phyloP scores from a whole-genome alignment of 148 eudicot genomes.

The Cornus controversa region DNA sequence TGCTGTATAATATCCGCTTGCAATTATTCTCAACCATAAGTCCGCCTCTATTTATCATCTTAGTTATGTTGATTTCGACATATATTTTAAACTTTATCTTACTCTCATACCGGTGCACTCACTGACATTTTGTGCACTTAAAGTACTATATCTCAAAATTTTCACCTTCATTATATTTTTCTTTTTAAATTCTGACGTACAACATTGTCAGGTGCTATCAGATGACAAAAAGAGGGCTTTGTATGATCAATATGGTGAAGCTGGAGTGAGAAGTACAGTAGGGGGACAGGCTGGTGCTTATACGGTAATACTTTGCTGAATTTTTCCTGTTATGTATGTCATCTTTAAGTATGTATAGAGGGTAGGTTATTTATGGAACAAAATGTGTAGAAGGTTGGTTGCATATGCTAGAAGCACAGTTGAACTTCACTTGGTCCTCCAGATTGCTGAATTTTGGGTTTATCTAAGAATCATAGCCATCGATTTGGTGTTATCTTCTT shows the following conservation, averaged over 20 bases:
- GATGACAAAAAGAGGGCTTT: slow-evolving; percentile 95
- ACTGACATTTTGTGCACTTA: background rate
- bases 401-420: background rate
- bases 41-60: background rate
- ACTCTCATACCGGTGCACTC: background rate
- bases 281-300: slow-evolving; percentile 85
- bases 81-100: background rate
- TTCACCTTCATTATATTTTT: slow-evolving; percentile 9
- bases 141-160: slow-evolving; percentile 1
- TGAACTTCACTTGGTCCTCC: background rate
- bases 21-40: slow-evolving; percentile 3
- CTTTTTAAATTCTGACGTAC: slow-evolving; percentile 47
- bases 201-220: slow-evolving; percentile 92
- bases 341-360: background rate
- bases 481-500: background rate
- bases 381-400: background rate
- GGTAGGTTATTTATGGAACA: no score
- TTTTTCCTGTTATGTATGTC: slow-evolving; percentile 3
- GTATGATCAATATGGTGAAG: slow-evolving; percentile 98
- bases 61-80: background rate
- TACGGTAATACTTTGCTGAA: slow-evolving; percentile 52
- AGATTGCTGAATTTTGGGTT: background rate
- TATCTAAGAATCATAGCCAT: background rate
- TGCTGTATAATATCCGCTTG: background rate
- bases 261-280: slow-evolving; percentile 80